Evolutionary conservation across 371 early-diverging fungal genomes (phyloP), one percentile per base, ranked within the genome.

Genomic region (Apophysomyces sp.): DNA sequence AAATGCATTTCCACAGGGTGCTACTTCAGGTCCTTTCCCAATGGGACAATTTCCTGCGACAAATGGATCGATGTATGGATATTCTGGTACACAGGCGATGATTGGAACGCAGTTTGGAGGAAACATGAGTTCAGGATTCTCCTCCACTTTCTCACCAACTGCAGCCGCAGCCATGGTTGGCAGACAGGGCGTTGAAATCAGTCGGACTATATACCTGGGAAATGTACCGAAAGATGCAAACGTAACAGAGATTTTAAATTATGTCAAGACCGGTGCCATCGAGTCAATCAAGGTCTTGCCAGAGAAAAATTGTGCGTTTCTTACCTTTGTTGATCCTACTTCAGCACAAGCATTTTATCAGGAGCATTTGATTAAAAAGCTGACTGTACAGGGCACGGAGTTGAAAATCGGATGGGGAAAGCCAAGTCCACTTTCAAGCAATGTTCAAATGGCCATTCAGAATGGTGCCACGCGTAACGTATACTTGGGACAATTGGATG

Each of bases 391-490:
- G 28, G 78, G 74, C 21, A 70, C 69, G 31, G 88, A 87, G 26
- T 63, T 89, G 57, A 85, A 80, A 55, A 76, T 92, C 21, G 89
- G 91, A 6, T 93, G 90, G 89, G 92, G 92, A 13, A 90, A 90
- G 62, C 74, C 86, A 9, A 77, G 81, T 6, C 55, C 74, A 3
- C 60, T 87, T 2, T 81, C 85, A 2, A 29, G 63, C 13, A 55
- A 65, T 15, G 66, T 87, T 24, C 70, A 74, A 11, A 40, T 80
- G 27, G 87, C 86, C 12, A 80, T 88, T 12, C 70, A 74, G 27
- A 69, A 77, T 18, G 91, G 90, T 24, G 92, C 90, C 18, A 80
- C 89, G 6, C 87, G 93, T 4, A 87, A 83, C 67, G 90, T 94
- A 13, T 92, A 84, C 70, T 55, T 94, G 28, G 91, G 92, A 12